phyloP scores from a whole-genome alignment of 768 basidiomycete species.

The Mycena vitilis region DNA sequence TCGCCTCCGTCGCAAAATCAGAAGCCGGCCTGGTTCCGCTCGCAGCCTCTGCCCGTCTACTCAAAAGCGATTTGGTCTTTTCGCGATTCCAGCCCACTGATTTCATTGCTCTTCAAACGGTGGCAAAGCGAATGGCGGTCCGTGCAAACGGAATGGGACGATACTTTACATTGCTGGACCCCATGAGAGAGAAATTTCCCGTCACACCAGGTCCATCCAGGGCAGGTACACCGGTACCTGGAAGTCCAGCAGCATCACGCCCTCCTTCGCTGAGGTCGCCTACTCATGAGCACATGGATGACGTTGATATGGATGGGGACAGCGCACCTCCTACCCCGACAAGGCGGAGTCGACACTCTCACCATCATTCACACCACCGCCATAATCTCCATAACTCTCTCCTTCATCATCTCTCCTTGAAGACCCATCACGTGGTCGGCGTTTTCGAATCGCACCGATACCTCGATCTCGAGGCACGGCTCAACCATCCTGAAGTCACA shows the following conservation, averaged over 20 bases:
- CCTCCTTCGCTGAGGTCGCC: conserved; percentile 43
- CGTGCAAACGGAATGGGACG: conserved; percentile 71
- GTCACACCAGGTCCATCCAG: conserved; percentile 55
- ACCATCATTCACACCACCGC: conserved; percentile 46
- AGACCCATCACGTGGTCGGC: conserved; percentile 69
- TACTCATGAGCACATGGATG: conserved; percentile 10
- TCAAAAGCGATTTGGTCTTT: conserved; percentile 70
- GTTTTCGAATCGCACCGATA: conserved; percentile 81
- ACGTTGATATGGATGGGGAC: conserved; percentile 6
- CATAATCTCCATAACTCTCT: conserved; percentile 50
- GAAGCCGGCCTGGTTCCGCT: conserved; percentile 67
- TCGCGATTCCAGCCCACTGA: conserved; percentile 69
- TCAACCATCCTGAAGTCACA: conserved; percentile 61
- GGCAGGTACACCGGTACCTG: conserved; percentile 48
- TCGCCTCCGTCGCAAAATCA: conserved; percentile 46
- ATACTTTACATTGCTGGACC: conserved; percentile 75
- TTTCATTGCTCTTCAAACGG: conserved; percentile 61
- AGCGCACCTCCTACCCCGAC: conserved; percentile 32
- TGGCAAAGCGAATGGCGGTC: conserved; percentile 63
- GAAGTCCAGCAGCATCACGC: conserved; percentile 46
- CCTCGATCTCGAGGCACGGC: conserved; percentile 70
- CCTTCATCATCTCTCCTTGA: conserved; percentile 52
- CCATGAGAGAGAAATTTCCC: conserved; percentile 68
- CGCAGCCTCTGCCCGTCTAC: conserved; percentile 61
- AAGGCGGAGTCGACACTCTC: conserved; percentile 34